Evolutionary conservation across 2,329 filamentous ascomycete genomes (phyloP).

Genomic region (Talaromyces rugulosus): DNA sequence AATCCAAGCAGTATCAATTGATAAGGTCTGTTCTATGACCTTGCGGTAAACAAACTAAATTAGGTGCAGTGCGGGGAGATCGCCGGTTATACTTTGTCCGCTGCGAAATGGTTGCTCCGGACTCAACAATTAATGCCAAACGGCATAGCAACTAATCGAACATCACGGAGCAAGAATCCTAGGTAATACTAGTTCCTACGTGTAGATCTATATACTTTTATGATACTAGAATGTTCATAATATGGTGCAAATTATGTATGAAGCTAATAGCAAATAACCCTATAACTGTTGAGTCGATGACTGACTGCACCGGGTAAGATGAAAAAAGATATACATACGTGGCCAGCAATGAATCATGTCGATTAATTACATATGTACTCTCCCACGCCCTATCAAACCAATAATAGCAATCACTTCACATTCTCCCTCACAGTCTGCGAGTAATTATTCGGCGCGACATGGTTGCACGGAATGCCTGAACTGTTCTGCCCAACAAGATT

Average conservation of each 20-base stretch:
- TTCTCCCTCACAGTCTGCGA: constrained; percentile 5
- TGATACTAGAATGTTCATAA: background rate
- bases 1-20: background rate
- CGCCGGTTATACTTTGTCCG: constrained; percentile 1
- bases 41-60: background rate
- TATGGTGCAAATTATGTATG: background rate
- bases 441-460: constrained; percentile 21
- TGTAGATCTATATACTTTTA: background rate
- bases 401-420: background rate
- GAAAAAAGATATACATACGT: background rate
- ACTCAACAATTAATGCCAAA: background rate
- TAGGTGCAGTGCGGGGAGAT: background rate
- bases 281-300: background rate
- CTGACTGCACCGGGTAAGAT: background rate
- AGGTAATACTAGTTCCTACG: background rate
- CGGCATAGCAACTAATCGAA: background rate
- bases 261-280: no score
- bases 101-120: constrained; percentile 12
- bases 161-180: background rate
- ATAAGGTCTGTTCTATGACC: background rate
- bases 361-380: background rate
- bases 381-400: background rate
- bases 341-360: background rate
- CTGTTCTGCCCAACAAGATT: constrained; percentile 29
- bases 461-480: constrained; percentile 24